Evolutionary conservation across 2,329 filamentous ascomycete genomes (phyloP).

Genomic region (Neonectria ditissima): DNA sequence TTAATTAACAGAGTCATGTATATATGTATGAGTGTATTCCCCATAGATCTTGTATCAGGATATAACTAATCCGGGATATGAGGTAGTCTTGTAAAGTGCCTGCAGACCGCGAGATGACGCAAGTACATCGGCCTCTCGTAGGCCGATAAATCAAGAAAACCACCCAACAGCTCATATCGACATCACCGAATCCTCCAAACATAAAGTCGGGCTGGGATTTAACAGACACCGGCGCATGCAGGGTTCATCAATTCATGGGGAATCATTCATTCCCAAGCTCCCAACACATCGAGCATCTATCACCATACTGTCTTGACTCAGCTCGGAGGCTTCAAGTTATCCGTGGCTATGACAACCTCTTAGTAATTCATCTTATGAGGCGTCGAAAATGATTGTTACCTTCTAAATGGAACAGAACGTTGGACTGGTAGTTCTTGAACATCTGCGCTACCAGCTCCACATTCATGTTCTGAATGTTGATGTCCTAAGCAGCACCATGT

Average conservation of each 20-base stretch:
- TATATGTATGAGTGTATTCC: neutral
- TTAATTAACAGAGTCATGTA: neutral
- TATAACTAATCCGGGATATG: neutral
- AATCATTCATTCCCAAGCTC: slow-evolving; percentile 12
- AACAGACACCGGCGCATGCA: neutral
- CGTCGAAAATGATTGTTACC: slow-evolving; percentile 64
- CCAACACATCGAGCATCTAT: neutral
- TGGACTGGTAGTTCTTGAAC: slow-evolving; percentile 99
- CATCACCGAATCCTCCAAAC: neutral
- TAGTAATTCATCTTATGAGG: neutral
- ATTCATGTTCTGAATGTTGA: slow-evolving; percentile 99
- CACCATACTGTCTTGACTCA: slow-evolving; percentile 15
- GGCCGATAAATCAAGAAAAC: neutral
- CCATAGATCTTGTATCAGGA: too few species aligned
- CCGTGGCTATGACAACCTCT: slow-evolving; percentile 71
- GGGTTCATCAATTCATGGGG: slow-evolving; percentile 32
- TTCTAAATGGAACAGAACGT: slow-evolving; percentile 96
- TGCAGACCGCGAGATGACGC: neutral
- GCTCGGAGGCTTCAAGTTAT: slow-evolving; percentile 80
- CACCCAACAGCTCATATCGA: neutral
- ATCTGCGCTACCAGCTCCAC: slow-evolving; percentile 97
- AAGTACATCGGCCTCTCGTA: neutral
- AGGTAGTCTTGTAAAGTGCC: neutral
- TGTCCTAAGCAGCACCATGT: slow-evolving; percentile 71
- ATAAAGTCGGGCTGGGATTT: neutral